phyloP scores from a whole-genome alignment of 202 grass and related monocot species.

The Panicum hallii region DNA sequence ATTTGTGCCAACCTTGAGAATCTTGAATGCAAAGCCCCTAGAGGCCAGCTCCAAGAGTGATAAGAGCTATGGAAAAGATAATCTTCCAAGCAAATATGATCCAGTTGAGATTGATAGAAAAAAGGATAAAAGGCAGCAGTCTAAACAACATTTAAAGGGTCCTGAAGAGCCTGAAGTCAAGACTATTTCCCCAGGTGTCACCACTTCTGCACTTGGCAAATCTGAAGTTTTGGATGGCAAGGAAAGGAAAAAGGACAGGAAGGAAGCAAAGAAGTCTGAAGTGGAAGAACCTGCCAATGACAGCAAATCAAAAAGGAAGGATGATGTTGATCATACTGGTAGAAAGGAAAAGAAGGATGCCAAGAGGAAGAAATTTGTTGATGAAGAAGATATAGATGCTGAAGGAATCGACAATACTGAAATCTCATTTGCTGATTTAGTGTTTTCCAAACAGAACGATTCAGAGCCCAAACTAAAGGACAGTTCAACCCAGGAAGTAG shows the following conservation, averaged over 20 bases:
- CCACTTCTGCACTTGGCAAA: not conserved
- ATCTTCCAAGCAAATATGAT: constrained; percentile 32
- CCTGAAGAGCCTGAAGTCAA: constrained; percentile 27
- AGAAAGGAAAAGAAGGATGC: constrained; percentile 48
- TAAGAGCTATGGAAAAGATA: constrained; percentile 46
- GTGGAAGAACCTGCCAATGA: constrained; percentile 37
- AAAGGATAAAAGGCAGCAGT: constrained; percentile 44
- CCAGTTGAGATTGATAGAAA: constrained; percentile 16
- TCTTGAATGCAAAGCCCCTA: constrained; percentile 85
- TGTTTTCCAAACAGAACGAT: constrained; percentile 49
- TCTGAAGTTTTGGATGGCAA: constrained; percentile 22
- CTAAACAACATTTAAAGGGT: constrained; percentile 41
- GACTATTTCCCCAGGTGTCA: not conserved
- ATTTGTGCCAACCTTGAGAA: constrained; percentile 66
- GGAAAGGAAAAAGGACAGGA: constrained; percentile 51
- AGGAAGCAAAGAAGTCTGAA: constrained; percentile 1
- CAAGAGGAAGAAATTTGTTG: constrained; percentile 51
- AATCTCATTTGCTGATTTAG: constrained; percentile 63
- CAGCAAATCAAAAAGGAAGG: constrained; percentile 48
- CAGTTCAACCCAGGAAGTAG: constrained; percentile 42
- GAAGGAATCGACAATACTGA: constrained; percentile 73
- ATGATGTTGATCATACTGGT: constrained; percentile 22
- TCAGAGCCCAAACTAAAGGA: constrained; percentile 37
- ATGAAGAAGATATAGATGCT: constrained; percentile 39
- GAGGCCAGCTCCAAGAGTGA: constrained; percentile 52